Evolutionary conservation across 2,329 filamentous ascomycete genomes (phyloP), one percentile per base, ranked within the genome.

Genomic region (Aspergillus japonicus): DNA sequence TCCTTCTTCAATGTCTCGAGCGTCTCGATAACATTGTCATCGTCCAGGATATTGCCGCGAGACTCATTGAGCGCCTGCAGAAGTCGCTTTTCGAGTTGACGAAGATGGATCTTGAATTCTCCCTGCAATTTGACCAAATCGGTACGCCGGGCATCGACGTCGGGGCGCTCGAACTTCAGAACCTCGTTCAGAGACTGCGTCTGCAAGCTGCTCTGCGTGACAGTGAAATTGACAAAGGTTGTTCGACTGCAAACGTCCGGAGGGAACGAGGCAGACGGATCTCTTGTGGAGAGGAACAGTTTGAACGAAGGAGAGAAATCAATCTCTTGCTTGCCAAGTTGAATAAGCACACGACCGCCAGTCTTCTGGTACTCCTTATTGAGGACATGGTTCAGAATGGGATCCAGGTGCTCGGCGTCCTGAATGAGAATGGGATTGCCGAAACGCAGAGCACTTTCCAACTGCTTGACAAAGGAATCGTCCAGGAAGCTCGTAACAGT

Each of bases 311-410:
- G 94, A 54, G 95, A 99, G 79, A 99, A 99, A 77, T 99, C 95
- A 66, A 99, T 99, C 78, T 99, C 93, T 77, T 99, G 96, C 78
- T 95, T 97, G 71, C 95, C 95, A 47, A 99, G 90, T 77, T 99
- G 95, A 64, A 99, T 99, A 56, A 99, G 87, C 50, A 98, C 94
- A 84, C 95, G 94, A 23, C 95, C 95, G 67, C 95, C 95, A 29
- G 96, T 99, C 81, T 93, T 96, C 78, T 99, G 96, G 77, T 99
- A 99, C 73, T 99, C 95, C 77, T 99, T 99, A 81, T 99, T 99
- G 77, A 99, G 87, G 58, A 99, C 94, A 70, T 99, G 95, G 72
- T 98, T 99, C 69, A 99, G 87, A 61, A 99, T 93, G 0, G 96
- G 96, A 72, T 99, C 95, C 59, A 99, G 81, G 74, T 99, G 91